Percentiles rank a stretch among this genome's conserved stretches.
phyloP scores from a whole-genome alignment of 768 basidiomycete genomes.

The Cyclocybe aegerita region DNA sequence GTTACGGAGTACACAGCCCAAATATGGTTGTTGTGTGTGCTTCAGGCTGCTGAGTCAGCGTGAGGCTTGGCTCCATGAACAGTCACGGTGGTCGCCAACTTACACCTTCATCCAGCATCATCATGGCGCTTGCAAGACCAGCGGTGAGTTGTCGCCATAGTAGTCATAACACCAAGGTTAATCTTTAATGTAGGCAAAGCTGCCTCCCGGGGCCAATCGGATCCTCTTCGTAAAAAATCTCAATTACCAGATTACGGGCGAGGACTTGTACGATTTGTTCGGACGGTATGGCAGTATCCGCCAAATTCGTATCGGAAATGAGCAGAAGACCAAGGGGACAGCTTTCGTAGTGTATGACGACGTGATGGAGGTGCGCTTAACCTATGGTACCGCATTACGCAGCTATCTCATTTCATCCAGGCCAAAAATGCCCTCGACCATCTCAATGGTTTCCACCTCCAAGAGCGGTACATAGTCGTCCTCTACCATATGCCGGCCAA shows the following conservation, averaged over 20 bases:
- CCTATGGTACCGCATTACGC: neutral
- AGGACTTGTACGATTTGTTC: conserved; percentile 95
- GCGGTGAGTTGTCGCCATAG: conserved; percentile 44
- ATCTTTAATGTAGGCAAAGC: conserved; percentile 56
- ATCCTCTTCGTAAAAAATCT: conserved; percentile 93
- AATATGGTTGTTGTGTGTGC: neutral
- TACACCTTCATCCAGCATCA: neutral
- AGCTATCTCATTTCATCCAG: conserved; percentile 37
- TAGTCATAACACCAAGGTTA: conserved; percentile 1
- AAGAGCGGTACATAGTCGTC: conserved; percentile 98
- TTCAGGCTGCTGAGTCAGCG: neutral
- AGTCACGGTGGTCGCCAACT: neutral
- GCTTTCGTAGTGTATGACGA: conserved; percentile 97
- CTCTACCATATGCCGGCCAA: conserved; percentile 98
- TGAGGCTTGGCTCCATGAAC: neutral
- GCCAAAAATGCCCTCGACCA: conserved; percentile 97
- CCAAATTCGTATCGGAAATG: conserved; percentile 92
- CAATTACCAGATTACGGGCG: conserved; percentile 89
- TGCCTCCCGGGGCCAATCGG: conserved; percentile 90
- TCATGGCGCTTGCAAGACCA: conserved; percentile 71
- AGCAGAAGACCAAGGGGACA: conserved; percentile 90
- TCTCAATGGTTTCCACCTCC: conserved; percentile 96
- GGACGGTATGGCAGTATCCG: conserved; percentile 96
- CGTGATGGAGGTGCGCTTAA: conserved; percentile 81
- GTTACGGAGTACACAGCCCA: conserved; percentile 1